Conservation (phyloP, 768 basidiomycete genomes). For the Candolleomyces efflorescens region DNA sequence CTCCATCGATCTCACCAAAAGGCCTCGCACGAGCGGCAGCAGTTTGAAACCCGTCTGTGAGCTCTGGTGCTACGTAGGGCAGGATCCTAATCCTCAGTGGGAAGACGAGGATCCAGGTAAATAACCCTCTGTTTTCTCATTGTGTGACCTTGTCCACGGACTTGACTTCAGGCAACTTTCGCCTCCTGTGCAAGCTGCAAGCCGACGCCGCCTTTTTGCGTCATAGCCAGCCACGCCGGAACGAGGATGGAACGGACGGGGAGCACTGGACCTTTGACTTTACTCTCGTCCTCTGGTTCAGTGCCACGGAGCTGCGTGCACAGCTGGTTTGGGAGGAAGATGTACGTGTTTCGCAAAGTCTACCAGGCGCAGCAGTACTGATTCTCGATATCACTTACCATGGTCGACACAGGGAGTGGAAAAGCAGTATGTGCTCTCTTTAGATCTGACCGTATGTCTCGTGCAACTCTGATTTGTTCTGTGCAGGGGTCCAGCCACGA, state of each 20-base stretch:
- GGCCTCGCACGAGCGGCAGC: not conserved
- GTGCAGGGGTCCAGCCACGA: no score
- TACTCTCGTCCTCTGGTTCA: conserved; percentile 14
- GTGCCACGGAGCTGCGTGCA: conserved; percentile 14
- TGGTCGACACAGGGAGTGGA: no score
- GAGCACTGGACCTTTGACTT: conserved; percentile 3
- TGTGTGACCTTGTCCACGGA: not conserved
- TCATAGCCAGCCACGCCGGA: not conserved
- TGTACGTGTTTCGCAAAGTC: conserved; percentile 11
- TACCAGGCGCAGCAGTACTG: no score
- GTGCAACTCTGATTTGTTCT: no score
- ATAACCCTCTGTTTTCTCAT: not conserved
- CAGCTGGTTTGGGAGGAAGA: conserved; percentile 12
- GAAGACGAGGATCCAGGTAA: no score
- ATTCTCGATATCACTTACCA: no score
- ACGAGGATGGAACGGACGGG: not conserved
- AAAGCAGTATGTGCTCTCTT: no score
- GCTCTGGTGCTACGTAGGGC: no score
- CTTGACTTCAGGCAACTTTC: not conserved
- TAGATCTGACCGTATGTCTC: no score
- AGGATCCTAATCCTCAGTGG: no score
- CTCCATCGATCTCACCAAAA: not conserved
- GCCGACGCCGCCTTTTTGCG: not conserved
- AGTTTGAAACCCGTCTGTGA: no score
- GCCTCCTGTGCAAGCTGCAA: not conserved